Evolutionary conservation across 2,329 filamentous ascomycete species (phyloP), one percentile per base, ranked within the genome.

Genomic region (Venturia asperata): DNA sequence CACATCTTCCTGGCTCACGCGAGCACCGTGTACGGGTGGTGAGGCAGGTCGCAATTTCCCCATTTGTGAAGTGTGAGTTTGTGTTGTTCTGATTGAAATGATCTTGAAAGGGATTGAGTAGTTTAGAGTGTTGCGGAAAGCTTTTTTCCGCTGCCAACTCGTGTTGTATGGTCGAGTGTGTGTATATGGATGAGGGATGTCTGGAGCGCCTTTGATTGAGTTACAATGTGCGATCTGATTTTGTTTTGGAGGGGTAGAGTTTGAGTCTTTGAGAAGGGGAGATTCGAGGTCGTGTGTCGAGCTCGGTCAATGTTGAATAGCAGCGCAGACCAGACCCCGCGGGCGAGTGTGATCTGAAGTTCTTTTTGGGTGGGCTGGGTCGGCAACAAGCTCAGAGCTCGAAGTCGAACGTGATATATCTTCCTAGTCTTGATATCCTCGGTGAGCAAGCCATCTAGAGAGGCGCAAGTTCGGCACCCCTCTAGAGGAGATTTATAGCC

Each of bases 401-500:
- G 34, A 62, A 62, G 55, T 61, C 64, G 56, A 62, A 65, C 39
- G 27, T 61, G n/a, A 62, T 74, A 71, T 72, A 75, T 77, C 74
- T 77, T 75, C 75, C 74, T 73, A 76, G 74, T 79, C 79, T 85
- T 83, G 81, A 82, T 82, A 80, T 81, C 83, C 83, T 91, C 88
- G 86, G 81, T 87, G 87, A 88, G 87, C 89, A 91, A 88, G 74
- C 86, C 86, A 88, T 88, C 91, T 90, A 92, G 85, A 87, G 84
- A 84, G 84, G 85, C 84, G 73, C 78, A 78, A 76, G 74, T 75
- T 73, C 73, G 71, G 75, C 82, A 77, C 80, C 82, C 85, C 86
- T 87, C 87, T 86, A 92, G 89, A 87, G 87, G 78, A 84, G 80
- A 85, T 91, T 92, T 92, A 95, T 88, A 93, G 90, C 89, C 76